A percentile compares a stretch with the other conserved stretches of the same genome.
Evolutionary conservation across 2,329 filamentous ascomycete species (phyloP).

Genomic region (Cercospora berteroae): DNA sequence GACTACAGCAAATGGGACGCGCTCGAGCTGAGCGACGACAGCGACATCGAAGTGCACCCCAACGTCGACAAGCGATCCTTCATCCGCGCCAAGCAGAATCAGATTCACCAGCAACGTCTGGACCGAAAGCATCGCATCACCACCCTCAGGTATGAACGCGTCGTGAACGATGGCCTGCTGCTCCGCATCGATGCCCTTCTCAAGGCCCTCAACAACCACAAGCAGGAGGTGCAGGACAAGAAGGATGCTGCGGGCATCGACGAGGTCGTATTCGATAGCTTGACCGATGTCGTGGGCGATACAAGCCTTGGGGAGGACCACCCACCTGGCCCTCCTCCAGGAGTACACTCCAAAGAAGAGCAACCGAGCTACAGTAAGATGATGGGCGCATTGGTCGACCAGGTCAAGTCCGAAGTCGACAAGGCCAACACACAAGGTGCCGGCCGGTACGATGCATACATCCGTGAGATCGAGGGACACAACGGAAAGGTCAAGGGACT

Average conservation of each 20-base stretch:
- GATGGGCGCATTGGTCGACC: conserved; percentile 94
- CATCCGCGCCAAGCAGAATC: conserved; percentile 94
- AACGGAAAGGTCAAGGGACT: conserved; percentile 73
- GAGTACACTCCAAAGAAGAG: conserved; percentile 72
- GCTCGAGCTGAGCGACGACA: conserved; percentile 96
- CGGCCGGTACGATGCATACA: conserved; percentile 69
- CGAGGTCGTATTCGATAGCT: conserved; percentile 81
- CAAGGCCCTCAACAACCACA: conserved; percentile 69
- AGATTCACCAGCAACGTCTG: conserved; percentile 88
- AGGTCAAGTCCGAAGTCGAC: conserved; percentile 83
- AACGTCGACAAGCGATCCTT: conserved; percentile 99
- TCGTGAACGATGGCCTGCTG: conserved; percentile 88
- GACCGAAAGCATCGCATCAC: conserved; percentile 86
- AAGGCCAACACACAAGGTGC: conserved; percentile 58
- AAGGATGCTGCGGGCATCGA: conserved; percentile 63
- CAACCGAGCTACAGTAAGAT: conserved; percentile 90
- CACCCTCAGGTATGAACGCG: conserved; percentile 85
- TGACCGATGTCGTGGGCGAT: conserved; percentile 70
- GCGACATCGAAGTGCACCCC: conserved; percentile 95
- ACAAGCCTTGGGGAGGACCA: conserved; percentile 69
- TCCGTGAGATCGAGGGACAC: conserved; percentile 74
- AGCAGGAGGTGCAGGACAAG: conserved; percentile 56
- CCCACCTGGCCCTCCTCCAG: conserved; percentile 72
- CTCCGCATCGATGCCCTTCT: conserved; percentile 79
- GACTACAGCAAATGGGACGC: conserved; percentile 80